These are phyloP conservation scores for Melanopsichium pennsylvanicum DNA, from an alignment of 1,284 basidiomycete genomes.

Conservation along the genomic window DNA sequence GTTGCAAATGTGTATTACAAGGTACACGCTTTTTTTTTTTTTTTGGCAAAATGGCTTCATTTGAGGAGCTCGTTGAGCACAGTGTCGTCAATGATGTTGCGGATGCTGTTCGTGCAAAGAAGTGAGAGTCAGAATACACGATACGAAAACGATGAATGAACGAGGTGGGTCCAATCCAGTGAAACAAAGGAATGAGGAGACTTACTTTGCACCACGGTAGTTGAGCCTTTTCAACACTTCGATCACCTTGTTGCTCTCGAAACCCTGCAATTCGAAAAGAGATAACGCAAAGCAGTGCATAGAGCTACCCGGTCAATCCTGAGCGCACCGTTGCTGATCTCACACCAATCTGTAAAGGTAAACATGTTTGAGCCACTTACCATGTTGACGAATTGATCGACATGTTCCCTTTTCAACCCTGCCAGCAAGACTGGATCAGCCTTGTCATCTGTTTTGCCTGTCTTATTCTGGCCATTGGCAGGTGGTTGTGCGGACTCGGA, in stretches of 20 bases:
- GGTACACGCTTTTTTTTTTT: too few relatives aligned
- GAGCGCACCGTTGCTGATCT: neutral
- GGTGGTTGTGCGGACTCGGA: conserved; percentile 42
- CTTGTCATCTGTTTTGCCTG: conserved; percentile 37
- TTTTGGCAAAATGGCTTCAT: conserved; percentile 6
- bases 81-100: conserved; percentile 56
- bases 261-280: conserved; percentile 67
- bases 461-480: conserved; percentile 51
- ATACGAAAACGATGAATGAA: too few relatives aligned
- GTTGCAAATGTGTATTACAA: too few relatives aligned
- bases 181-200: neutral
- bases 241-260: conserved; percentile 80
- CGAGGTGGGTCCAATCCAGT: neutral
- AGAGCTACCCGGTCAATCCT: neutral
- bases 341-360: neutral
- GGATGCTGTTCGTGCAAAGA: conserved; percentile 38
- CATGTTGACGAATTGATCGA: conserved; percentile 67
- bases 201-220: conserved; percentile 82
- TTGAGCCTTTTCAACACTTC: conserved; percentile 86
- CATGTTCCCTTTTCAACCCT: conserved; percentile 68
- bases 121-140: conserved; percentile 5
- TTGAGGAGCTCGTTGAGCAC: conserved; percentile 57
- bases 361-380: conserved; percentile 13
- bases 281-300: neutral
- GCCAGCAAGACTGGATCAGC: conserved; percentile 67